These are phyloP conservation scores for Conticribra guillardii DNA, from an alignment of 108 stramenopile species.

Conservation along the genomic window DNA sequence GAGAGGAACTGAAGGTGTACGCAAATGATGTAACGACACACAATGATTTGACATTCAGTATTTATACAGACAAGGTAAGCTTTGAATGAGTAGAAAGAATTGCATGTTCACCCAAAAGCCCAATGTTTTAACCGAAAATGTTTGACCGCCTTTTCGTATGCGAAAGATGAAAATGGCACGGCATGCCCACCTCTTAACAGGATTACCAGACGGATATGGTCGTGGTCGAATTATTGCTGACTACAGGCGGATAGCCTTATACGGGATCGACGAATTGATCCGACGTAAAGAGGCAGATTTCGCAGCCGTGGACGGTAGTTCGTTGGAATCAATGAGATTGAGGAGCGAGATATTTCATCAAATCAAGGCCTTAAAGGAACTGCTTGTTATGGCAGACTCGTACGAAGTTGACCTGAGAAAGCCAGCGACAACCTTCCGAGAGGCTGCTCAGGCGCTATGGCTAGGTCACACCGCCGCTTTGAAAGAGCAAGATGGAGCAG, in stretches of 20 bases:
- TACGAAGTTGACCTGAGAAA: slow-evolving; percentile 63
- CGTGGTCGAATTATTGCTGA: slow-evolving; percentile 72
- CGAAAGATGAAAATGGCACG: slow-evolving; percentile 59
- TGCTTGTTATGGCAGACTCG: slow-evolving; percentile 56
- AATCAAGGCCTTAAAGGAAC: slow-evolving; percentile 59
- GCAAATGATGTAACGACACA: slow-evolving; percentile 60
- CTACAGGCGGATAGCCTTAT: slow-evolving; percentile 68
- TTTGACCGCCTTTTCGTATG: not conserved
- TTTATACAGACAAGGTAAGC: slow-evolving; percentile 58
- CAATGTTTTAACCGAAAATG: not conserved
- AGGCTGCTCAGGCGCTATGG: slow-evolving; percentile 70
- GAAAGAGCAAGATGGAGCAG: slow-evolving; percentile 78
- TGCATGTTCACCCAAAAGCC: not conserved
- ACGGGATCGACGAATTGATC: slow-evolving; percentile 69
- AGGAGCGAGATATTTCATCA: slow-evolving; percentile 62
- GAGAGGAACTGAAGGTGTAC: slow-evolving; percentile 35
- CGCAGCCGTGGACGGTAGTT: slow-evolving; percentile 45
- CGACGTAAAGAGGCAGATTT: slow-evolving; percentile 61
- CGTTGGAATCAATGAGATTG: slow-evolving; percentile 50
- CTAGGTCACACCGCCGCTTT: slow-evolving; percentile 70
- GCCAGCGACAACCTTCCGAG: slow-evolving; percentile 58
- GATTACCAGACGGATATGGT: slow-evolving; percentile 73
- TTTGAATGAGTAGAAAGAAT: not conserved
- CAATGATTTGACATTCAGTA: slow-evolving; percentile 70
- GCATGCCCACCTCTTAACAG: slow-evolving; percentile 70